A percentile compares a stretch with the other conserved stretches of the same genome.
Conservation (phyloP, 2,329 filamentous ascomycete species). For the Dactylonectria estremocensis region DNA sequence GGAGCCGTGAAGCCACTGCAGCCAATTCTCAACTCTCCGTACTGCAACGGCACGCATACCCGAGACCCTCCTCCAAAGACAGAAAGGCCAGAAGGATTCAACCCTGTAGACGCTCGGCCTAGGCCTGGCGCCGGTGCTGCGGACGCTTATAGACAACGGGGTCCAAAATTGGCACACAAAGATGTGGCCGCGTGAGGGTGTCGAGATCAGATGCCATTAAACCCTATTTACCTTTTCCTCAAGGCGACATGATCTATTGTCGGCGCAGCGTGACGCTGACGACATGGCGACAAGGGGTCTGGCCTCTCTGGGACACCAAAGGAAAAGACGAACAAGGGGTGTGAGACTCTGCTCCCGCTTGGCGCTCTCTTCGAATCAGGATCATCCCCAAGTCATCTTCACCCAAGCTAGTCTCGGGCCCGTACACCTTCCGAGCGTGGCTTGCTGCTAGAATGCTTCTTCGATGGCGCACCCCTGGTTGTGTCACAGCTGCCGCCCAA, state of each 20-base stretch:
- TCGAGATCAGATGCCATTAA: slow-evolving; percentile 18
- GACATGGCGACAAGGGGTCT: slow-evolving; percentile 11
- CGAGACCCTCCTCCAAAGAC: background rate
- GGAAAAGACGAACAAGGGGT: background rate
- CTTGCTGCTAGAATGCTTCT: slow-evolving; percentile 32
- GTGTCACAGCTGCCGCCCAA: slow-evolving; percentile 13
- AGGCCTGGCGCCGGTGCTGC: slow-evolving; percentile 8
- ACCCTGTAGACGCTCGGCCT: background rate
- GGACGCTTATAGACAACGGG: slow-evolving; percentile 24
- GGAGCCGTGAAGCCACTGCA: slow-evolving; percentile 9
- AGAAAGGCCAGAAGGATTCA: background rate
- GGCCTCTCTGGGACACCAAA: too few species aligned
- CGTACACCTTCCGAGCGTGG: slow-evolving; percentile 28
- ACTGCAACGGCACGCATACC: slow-evolving; percentile 6
- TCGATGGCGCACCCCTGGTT: slow-evolving; percentile 18
- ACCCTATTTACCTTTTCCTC: slow-evolving; percentile 31
- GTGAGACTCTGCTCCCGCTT: slow-evolving; percentile 16
- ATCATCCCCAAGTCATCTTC: slow-evolving; percentile 11
- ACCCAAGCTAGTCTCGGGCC: slow-evolving; percentile 18
- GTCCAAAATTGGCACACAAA: slow-evolving; percentile 8
- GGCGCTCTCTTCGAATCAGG: slow-evolving; percentile 20
- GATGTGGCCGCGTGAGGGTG: slow-evolving; percentile 29
- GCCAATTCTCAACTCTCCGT: slow-evolving; percentile 2
- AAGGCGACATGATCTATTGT: slow-evolving; percentile 12
- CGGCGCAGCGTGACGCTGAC: slow-evolving; percentile 24